A percentile compares a stretch with the other conserved stretches of the same genome.
Evolutionary conservation across 78 protist species (phyloP).

Genomic region (Paulinella micropora): DNA sequence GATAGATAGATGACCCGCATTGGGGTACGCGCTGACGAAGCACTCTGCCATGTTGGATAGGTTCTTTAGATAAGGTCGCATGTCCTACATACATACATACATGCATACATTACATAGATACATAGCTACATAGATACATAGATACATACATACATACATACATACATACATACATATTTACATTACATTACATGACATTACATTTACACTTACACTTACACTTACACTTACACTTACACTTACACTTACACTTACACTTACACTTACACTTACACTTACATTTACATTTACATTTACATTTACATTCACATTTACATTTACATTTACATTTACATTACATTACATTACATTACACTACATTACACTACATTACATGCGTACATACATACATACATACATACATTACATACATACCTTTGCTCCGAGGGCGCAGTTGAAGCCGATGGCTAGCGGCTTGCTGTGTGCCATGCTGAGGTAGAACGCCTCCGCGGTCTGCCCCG

Average conservation of each 20-base stretch:
- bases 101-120: no score
- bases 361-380: no score
- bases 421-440: constrained; percentile 95
- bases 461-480: constrained; percentile 57
- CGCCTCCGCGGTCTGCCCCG: constrained; percentile 89
- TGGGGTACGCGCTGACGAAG: constrained; percentile 23
- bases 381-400: no score
- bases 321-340: neutral
- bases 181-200: neutral
- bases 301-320: neutral
- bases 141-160: neutral
- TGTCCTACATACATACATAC: no score
- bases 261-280: neutral
- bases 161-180: neutral
- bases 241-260: neutral
- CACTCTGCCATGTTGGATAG: constrained; percentile 8
- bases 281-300: neutral
- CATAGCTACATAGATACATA: neutral
- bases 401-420: constrained; percentile 50
- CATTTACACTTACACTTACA: neutral
- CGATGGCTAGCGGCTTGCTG: constrained; percentile 47
- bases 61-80: neutral
- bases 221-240: neutral
- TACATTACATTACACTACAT: no score
- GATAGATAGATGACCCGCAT: no score